Conservation (phyloP, 1,284 basidiomycete species). For the Fomitopsis betulina region DNA sequence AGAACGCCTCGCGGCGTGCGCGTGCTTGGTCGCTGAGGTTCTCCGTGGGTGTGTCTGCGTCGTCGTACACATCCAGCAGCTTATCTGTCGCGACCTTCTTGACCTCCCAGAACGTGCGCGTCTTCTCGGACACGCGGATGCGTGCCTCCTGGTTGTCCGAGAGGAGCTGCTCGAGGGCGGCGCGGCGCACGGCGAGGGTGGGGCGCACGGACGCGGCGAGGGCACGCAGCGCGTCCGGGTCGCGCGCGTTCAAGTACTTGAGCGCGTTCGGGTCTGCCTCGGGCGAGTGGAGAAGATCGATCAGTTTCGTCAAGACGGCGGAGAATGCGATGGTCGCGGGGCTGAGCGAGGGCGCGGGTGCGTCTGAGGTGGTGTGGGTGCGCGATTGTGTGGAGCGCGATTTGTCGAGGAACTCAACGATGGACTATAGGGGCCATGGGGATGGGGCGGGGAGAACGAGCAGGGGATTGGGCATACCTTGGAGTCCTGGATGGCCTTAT, state of each 20-base stretch:
- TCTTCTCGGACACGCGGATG: conserved; percentile 56
- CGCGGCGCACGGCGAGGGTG: conserved; percentile 44
- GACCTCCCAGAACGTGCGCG: conserved; percentile 51
- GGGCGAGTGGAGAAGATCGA: conserved; percentile 60
- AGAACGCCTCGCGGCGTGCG: conserved; percentile 31
- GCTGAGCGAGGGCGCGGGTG: conserved; percentile 73
- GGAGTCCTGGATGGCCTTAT: conserved; percentile 75
- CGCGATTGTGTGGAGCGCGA: conserved; percentile 64
- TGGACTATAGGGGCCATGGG: conserved; percentile 40
- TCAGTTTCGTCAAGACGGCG: conserved; percentile 52
- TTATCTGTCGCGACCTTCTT: conserved; percentile 44
- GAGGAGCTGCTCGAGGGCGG: conserved; percentile 52
- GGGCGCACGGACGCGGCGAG: conserved; percentile 38
- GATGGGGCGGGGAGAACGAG: neutral
- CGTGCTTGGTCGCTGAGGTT: conserved; percentile 31
- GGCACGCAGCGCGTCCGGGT: conserved; percentile 37
- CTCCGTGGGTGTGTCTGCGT: conserved; percentile 38
- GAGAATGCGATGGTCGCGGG: conserved; percentile 79
- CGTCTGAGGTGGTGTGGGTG: conserved; percentile 61
- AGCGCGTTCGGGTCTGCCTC: conserved; percentile 49
- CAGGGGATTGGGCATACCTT: conserved; percentile 42
- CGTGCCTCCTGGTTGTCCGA: conserved; percentile 41
- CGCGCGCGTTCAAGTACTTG: conserved; percentile 46
- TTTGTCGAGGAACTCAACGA: conserved; percentile 80
- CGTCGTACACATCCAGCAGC: conserved; percentile 40